These are phyloP conservation scores for Halophytophthora batemanensis DNA, from an alignment of 352 stramenopile species.

Conservation along the genomic window DNA sequence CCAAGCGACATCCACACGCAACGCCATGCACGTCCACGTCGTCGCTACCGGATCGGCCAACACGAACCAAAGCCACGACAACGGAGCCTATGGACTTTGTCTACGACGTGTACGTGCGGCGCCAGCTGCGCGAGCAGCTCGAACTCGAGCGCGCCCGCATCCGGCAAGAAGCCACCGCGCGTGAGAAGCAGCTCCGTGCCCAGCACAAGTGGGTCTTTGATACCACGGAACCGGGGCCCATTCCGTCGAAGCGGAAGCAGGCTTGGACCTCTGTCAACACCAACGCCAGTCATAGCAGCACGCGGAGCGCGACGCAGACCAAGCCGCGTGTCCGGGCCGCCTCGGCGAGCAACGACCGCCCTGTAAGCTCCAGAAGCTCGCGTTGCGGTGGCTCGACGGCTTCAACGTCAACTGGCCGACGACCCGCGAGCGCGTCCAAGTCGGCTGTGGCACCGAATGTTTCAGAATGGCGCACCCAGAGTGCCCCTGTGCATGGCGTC, in stretches of 20 bases:
- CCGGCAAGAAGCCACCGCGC: constrained; percentile 20
- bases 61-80: not conserved
- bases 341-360: constrained; percentile 5
- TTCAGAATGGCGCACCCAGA: constrained; percentile 39
- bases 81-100: constrained; percentile 55
- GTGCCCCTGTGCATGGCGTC: constrained; percentile 8
- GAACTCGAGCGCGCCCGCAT: constrained; percentile 44
- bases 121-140: constrained; percentile 51
- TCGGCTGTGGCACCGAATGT: constrained; percentile 34
- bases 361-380: not conserved
- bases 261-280: constrained; percentile 9
- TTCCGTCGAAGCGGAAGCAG: constrained; percentile 7
- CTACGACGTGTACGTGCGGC: constrained; percentile 59
- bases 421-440: constrained; percentile 14
- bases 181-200: constrained; percentile 40
- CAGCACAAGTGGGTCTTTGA: constrained; percentile 48
- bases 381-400: not conserved
- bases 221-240: constrained; percentile 2
- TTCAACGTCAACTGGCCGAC: too few species aligned
- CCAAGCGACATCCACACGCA: not conserved
- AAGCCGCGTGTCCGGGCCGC: not conserved
- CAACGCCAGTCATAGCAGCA: not conserved
- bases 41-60: not conserved
- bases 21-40: not conserved
- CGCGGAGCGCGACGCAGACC: constrained; percentile 2